Base-by-base conservation (phyloP, 805 yeast genomes). In the Candida manassasensis region DNA sequence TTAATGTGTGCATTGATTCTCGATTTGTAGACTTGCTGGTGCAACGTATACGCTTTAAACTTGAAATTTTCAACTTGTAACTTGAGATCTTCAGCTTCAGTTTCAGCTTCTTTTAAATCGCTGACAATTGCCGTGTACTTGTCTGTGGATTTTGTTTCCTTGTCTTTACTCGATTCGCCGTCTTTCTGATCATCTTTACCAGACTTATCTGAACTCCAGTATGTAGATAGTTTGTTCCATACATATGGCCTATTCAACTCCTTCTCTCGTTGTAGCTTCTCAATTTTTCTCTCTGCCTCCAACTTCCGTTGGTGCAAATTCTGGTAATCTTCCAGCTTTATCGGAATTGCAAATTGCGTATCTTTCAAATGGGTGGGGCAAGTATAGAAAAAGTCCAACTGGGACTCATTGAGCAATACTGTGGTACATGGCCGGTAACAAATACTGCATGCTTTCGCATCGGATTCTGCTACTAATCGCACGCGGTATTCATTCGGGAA, bases 381-480 rank as follows among this genome's bases (percentile, higher is more conserved):
- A 3, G 69, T 56, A 45, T 74, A 75, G 47, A 77, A 72, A 59
- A 73, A 75, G 48, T 76, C 82, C 3, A 50, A 57, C 29, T 68
- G 69, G 38, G 63, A 68, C 18, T 61, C 59, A 2, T 75, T 55
- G 6, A 77, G 52, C 21, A 77, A 48, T 9, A 76, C 81, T 0
- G 67, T 46, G 4, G 54, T 32, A 0, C 77, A 54, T 1, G 77
- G 69, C 42, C 73, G 74, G 52, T 57, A 75, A 55, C 83, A 77
- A 10, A 75, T 51, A 14, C 40, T 42, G 48, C 83, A 77, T 2
- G 81, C 50, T 42, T 61, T 69, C 17, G 67, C 36, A 36, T 67
- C 71, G 3, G 48, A 37, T 1, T 52, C 59, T 1, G 74, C 65
- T 9, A 71, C 81, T 35, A 55, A 56, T 32, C 72, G 57, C 21